Conservation (phyloP, 805 yeast genomes). For the Hanseniaspora nectarophila region DNA sequence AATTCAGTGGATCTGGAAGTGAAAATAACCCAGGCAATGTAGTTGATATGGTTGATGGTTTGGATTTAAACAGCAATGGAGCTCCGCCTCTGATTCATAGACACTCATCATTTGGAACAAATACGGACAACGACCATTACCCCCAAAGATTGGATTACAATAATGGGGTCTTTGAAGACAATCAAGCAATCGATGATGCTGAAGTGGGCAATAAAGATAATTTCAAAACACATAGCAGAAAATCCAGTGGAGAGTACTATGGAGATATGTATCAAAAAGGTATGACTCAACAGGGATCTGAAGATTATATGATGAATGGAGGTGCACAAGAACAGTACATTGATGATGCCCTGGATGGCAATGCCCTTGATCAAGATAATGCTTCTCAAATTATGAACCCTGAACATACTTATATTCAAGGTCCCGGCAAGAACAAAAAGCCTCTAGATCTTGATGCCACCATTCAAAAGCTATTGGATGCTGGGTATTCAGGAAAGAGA, state of each 20-base stretch:
- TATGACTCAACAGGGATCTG: not conserved
- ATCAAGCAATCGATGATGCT: slow-evolving; percentile 7
- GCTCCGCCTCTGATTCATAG: slow-evolving; percentile 9
- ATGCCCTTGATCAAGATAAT: slow-evolving; percentile 19
- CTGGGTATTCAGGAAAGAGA: slow-evolving; percentile 90
- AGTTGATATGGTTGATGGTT: slow-evolving; percentile 20
- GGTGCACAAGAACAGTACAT: not conserved
- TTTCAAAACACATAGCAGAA: not conserved
- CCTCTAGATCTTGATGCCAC: slow-evolving; percentile 65
- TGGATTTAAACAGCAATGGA: slow-evolving; percentile 18
- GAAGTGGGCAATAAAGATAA: slow-evolving; percentile 8
- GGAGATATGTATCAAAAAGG: slow-evolving; percentile 3
- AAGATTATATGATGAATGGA: not conserved
- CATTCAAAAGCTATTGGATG: slow-evolving; percentile 83
- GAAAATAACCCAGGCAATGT: slow-evolving; percentile 14
- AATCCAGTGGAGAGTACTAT: not conserved
- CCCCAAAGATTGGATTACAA: slow-evolving; percentile 4
- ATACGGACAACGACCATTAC: not conserved
- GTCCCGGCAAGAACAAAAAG: slow-evolving; percentile 22
- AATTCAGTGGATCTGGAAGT: slow-evolving; percentile 15
- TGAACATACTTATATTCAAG: slow-evolving; percentile 16
- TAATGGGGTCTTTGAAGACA: slow-evolving; percentile 12
- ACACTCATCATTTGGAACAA: slow-evolving; percentile 11
- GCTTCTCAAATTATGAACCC: slow-evolving; percentile 22
- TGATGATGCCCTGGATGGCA: not conserved